Percentiles rank a stretch among this genome's conserved stretches.
Conservation (phyloP, 768 basidiomycete genomes). For the Dioszegia aurantiaca region DNA sequence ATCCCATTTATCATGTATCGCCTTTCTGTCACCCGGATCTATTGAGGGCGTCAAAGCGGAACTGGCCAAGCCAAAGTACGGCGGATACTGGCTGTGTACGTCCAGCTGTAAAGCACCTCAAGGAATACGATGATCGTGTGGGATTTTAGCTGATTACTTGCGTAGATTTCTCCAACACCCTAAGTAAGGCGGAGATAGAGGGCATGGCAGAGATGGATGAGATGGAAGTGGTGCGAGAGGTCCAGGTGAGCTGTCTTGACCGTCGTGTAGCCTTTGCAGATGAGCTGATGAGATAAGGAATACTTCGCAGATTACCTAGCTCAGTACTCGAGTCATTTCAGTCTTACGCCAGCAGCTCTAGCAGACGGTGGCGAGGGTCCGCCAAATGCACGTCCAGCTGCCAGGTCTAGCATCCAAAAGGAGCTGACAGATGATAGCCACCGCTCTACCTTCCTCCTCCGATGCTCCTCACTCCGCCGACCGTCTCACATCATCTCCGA, state of each 20-base stretch:
- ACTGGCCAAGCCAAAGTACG: conserved; percentile 84
- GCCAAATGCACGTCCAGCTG: conserved; percentile 36
- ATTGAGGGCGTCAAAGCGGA: conserved; percentile 79
- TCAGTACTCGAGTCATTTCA: conserved; percentile 78
- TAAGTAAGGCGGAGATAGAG: conserved; percentile 87
- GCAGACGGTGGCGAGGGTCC: conserved; percentile 50
- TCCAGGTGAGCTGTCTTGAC: conserved; percentile 71
- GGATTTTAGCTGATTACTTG: conserved; percentile 4
- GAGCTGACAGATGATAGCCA: conserved; percentile 29
- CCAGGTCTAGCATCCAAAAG: background rate
- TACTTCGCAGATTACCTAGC: conserved; percentile 96
- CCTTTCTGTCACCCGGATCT: conserved; percentile 82
- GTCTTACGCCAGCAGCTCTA: conserved; percentile 56
- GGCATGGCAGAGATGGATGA: conserved; percentile 90
- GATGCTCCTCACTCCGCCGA: conserved; percentile 52
- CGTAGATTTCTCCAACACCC: conserved; percentile 91
- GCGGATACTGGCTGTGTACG: conserved; percentile 99
- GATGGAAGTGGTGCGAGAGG: conserved; percentile 92
- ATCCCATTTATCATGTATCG: conserved; percentile 96
- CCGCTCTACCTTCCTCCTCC: conserved; percentile 51
- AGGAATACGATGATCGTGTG: background rate
- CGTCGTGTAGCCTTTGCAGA: too few relatives aligned
- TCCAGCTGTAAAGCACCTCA: background rate
- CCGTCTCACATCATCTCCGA: conserved; percentile 73
- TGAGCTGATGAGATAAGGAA: conserved; percentile 59